Evolutionary conservation across 805 yeast species (phyloP).

Genomic region (Barnettozyma wickerhamii): DNA sequence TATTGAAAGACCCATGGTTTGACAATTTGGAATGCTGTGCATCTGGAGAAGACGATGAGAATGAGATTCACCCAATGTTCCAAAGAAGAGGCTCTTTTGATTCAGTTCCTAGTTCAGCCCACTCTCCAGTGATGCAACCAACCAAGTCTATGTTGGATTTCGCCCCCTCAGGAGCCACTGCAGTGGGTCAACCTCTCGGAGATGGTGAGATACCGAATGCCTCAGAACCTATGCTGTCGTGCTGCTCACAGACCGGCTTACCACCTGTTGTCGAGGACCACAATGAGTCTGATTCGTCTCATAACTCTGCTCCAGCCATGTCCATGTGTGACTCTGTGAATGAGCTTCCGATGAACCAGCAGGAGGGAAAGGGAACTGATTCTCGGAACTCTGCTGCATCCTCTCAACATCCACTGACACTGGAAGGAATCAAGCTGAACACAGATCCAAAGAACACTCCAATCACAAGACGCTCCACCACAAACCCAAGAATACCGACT

Average conservation of each 20-base stretch:
- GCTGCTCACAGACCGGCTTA: slow-evolving; percentile 2
- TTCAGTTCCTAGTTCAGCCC: slow-evolving; percentile 4
- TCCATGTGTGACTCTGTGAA: not conserved
- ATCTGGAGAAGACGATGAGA: slow-evolving; percentile 35
- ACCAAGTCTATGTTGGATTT: slow-evolving; percentile 25
- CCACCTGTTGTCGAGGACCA: slow-evolving; percentile 16
- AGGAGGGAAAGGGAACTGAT: not conserved
- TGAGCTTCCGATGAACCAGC: not conserved
- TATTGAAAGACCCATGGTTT: slow-evolving; percentile 66
- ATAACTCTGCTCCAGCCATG: not conserved
- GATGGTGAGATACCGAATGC: not conserved
- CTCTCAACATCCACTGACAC: not conserved
- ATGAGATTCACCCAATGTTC: slow-evolving; percentile 10
- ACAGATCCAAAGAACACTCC: not conserved
- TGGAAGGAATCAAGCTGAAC: slow-evolving; percentile 1
- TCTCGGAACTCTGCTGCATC: not conserved
- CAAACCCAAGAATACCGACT: not conserved
- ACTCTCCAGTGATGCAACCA: slow-evolving; percentile 10
- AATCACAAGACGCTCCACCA: not conserved
- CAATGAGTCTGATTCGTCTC: slow-evolving; percentile 9
- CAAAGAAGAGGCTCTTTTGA: slow-evolving; percentile 7
- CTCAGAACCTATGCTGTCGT: slow-evolving; percentile 5
- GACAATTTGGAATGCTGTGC: slow-evolving; percentile 53
- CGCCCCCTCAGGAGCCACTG: not conserved
- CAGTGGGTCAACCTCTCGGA: not conserved